Base-by-base conservation (phyloP, 2,329 filamentous ascomycete species). In the Emericellopsis atlantica region DNA sequence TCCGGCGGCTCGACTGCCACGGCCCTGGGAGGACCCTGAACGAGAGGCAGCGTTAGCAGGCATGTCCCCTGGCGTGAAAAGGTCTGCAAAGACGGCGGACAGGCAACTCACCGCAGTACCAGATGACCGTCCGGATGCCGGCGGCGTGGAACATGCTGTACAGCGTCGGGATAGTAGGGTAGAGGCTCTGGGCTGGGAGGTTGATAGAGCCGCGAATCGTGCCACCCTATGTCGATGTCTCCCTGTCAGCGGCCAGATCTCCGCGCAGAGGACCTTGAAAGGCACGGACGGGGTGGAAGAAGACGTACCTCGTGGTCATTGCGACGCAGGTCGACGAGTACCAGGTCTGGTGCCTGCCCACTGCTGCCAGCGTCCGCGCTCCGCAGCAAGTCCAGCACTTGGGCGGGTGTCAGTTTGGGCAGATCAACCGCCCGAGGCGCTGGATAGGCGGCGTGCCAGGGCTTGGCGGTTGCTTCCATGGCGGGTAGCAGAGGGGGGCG, bases 201-300 rank as follows among this genome's bases (percentile, higher is more conserved):
- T 72, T 71, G 48, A 79, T 57, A 2, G 73, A 74, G 1, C 63
- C 64, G 10, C 58, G 60, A 48, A 79, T 75, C 0, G 69, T 73
- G 35, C 73, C 74, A 33, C 75, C 74, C 72, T 74, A 44, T 16
- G 40, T 43, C 16, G 18, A 24, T 32, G 31, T 5, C 31, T 15
- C 12, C 15, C 4, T 3, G 31, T 32, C 31, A 32, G 31, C 18
- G 18, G 18, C 18, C 3, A 21, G 18, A 21, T 21, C 18, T 21
- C 18, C 18, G 18, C 3, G 18, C 18, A 21, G 18, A 4, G 18
- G 18, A 29, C 26, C n/a, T n/a, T n/a, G n/a, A 29, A 9, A 12
- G 26, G 26, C 26, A 29, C 9, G 26, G 26, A n/a, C n/a, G n/a
- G 26, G 6, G 26, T 12, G 9, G 8, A 29, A 29, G 16, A 36